These are phyloP conservation scores for Aspergillus viridinutans DNA, from an alignment of 2,329 filamentous ascomycete species.

Conservation along the genomic window DNA sequence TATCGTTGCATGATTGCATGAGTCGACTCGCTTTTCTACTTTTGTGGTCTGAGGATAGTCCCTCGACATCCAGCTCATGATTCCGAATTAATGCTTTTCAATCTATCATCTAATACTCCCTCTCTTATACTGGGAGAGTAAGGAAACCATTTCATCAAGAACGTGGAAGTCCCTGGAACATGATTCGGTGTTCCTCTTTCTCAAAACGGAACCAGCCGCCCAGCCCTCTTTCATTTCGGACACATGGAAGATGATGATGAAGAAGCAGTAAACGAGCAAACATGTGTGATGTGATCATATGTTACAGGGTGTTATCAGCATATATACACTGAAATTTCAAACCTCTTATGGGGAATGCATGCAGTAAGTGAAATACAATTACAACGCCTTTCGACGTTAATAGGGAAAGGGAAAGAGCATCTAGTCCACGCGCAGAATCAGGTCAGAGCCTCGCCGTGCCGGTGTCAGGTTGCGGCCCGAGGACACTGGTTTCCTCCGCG, in stretches of 20 bases:
- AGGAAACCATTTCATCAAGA: too few relatives aligned
- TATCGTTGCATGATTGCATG: too few relatives aligned
- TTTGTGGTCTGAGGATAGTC: too few relatives aligned
- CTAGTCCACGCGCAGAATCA: slow-evolving; percentile 31
- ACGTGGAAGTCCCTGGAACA: too few relatives aligned
- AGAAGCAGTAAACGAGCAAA: not conserved
- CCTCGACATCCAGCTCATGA: too few relatives aligned
- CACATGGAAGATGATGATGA: not conserved
- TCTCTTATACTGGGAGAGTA: too few relatives aligned
- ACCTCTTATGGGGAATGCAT: not conserved
- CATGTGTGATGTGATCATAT: not conserved
- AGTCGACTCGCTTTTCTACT: too few relatives aligned
- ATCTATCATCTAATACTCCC: too few relatives aligned
- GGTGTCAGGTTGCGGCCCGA: slow-evolving; percentile 29
- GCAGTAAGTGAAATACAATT: not conserved
- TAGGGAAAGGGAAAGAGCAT: not conserved
- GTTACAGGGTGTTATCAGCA: not conserved
- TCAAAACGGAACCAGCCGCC: not conserved
- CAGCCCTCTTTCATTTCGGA: not conserved
- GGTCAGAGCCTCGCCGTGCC: slow-evolving; percentile 26
- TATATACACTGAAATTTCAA: not conserved
- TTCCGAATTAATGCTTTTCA: too few relatives aligned
- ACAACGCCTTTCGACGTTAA: not conserved
- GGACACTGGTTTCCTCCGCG: slow-evolving; percentile 20
- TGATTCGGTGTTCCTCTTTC: too few relatives aligned